These are phyloP conservation scores for Beauveria pseudobassiana DNA, from an alignment of 2,329 filamentous ascomycete species.

Conservation along the genomic window DNA sequence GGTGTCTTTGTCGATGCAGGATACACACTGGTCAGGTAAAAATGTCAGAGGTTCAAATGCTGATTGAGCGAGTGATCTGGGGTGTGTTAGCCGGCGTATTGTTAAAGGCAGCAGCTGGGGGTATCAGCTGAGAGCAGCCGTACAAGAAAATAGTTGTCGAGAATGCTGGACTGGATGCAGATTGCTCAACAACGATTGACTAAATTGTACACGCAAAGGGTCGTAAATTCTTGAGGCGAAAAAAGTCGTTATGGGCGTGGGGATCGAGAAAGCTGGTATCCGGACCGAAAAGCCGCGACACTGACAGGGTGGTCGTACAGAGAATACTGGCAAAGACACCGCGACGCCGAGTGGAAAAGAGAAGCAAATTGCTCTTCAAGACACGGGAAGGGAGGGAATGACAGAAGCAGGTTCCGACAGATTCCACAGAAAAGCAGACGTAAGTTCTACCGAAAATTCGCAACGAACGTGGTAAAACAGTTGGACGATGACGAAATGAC, in stretches of 20 bases:
- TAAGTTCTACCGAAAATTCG: constrained; percentile 32
- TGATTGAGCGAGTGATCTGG: not conserved
- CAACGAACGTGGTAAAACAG: constrained; percentile 33
- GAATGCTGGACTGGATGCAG: constrained; percentile 6
- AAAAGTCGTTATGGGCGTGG: constrained; percentile 8
- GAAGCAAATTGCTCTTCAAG: constrained; percentile 10
- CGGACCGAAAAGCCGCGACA: constrained; percentile 10
- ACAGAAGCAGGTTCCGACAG: constrained; percentile 20
- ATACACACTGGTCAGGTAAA: constrained; percentile 7
- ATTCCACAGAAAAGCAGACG: constrained; percentile 21
- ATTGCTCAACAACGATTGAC: not conserved
- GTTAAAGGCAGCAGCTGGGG: not conserved
- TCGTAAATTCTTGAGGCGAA: constrained; percentile 9
- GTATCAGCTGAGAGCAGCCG: not conserved
- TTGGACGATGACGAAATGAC: constrained; percentile 34
- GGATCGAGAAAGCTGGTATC: constrained; percentile 6
- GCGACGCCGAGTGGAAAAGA: constrained; percentile 11
- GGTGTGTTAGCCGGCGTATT: not conserved
- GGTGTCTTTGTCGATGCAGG: not conserved
- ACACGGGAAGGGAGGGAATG: constrained; percentile 15
- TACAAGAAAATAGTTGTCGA: constrained; percentile 4
- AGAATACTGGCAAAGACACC: constrained; percentile 10
- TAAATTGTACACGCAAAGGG: constrained; percentile 7
- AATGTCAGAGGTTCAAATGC: not conserved
- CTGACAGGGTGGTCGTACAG: constrained; percentile 11